Conservation (phyloP, 1,284 basidiomycete species). For the Austropuccinia psidii region DNA sequence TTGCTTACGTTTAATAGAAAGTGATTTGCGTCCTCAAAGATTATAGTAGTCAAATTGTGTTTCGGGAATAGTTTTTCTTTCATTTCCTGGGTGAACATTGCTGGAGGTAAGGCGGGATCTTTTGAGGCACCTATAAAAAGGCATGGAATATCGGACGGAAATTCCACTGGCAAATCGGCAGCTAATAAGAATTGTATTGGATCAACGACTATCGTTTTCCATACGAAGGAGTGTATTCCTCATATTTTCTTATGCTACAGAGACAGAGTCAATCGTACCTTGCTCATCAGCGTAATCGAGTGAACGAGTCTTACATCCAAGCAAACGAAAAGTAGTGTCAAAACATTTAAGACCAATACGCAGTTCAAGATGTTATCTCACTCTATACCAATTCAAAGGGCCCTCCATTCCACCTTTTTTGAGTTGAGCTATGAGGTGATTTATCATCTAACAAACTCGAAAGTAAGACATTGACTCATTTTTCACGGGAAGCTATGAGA, state of each 20-base stretch:
- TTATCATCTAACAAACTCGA: neutral
- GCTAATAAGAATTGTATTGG: no score
- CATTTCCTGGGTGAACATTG: constrained; percentile 2
- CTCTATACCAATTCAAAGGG: constrained; percentile 28
- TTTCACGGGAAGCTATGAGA: neutral
- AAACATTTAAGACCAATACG: no score
- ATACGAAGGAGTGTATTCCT: no score
- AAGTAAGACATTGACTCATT: neutral
- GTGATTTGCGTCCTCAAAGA: constrained; percentile 8
- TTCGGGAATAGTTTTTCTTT: constrained; percentile 1
- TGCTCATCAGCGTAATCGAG: no score
- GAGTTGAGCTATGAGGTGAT: neutral
- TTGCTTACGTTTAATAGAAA: constrained; percentile 2
- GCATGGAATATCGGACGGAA: constrained; percentile 13
- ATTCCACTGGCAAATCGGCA: neutral
- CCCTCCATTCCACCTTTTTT: neutral
- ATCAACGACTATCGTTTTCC: no score
- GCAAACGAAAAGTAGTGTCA: no score
- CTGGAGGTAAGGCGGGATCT: constrained; percentile 13
- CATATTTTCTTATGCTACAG: no score
- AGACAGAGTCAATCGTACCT: no score
- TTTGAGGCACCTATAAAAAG: constrained; percentile 11
- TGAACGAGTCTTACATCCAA: no score
- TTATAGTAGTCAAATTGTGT: neutral
- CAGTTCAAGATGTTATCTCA: neutral